Evolutionary conservation across 495 filamentous ascomycete genomes (phyloP).

Genomic region (Aspergillus baeticus): DNA sequence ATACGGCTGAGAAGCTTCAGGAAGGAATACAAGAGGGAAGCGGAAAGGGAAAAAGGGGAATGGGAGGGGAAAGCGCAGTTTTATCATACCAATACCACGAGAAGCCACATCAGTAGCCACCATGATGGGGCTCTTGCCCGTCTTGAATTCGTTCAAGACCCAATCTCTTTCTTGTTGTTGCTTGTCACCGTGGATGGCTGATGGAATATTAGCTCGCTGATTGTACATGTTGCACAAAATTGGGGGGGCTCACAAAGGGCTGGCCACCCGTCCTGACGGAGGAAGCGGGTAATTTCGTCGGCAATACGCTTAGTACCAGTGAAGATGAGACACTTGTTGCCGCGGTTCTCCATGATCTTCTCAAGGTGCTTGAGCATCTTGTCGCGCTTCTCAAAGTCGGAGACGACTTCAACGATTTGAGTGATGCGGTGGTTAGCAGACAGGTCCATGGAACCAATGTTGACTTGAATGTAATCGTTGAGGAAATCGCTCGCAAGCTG

Average conservation of each 20-base stretch:
- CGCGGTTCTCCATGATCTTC: constrained; percentile 94
- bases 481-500: constrained; percentile 93
- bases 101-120: constrained; percentile 97
- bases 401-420: constrained; percentile 93
- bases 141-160: constrained; percentile 99
- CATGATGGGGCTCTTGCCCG: constrained; percentile 83
- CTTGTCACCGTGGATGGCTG: constrained; percentile 98
- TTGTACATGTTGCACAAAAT: neutral
- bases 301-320: constrained; percentile 98
- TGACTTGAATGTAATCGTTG: constrained; percentile 97
- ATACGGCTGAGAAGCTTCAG: constrained; percentile 41
- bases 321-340: constrained; percentile 93
- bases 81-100: constrained; percentile 98
- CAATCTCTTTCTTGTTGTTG: constrained; percentile 99
- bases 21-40: constrained; percentile 33
- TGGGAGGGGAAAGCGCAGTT: constrained; percentile 51
- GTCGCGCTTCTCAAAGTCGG: constrained; percentile 96
- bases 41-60: constrained; percentile 38
- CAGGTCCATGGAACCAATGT: constrained; percentile 95
- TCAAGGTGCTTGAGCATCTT: constrained; percentile 97
- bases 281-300: constrained; percentile 97
- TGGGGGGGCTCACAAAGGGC: constrained; percentile 75
- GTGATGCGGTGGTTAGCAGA: constrained; percentile 98
- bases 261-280: constrained; percentile 98
- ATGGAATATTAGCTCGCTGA: constrained; percentile 42